Evolutionary conservation across 345 rosid species (phyloP).

Genomic region (Jatropha curcas): DNA sequence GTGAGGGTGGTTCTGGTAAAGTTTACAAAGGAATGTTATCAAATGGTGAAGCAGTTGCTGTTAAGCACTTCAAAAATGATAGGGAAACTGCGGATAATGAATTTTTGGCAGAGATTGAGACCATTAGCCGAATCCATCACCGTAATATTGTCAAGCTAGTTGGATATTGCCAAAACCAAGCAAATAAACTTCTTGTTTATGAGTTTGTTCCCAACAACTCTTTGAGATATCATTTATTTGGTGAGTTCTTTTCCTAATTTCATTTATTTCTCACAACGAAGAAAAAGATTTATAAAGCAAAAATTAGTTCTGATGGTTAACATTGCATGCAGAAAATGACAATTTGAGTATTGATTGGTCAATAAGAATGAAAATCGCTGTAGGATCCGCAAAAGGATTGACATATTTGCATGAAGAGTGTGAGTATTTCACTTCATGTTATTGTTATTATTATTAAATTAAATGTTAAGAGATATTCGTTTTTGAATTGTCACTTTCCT

Average conservation of each 20-base stretch:
- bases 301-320: background rate
- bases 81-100: conserved; percentile 18
- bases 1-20: conserved; percentile 25
- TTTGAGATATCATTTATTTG: conserved; percentile 25
- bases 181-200: conserved; percentile 20
- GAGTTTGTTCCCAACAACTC: conserved; percentile 21
- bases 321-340: conserved; percentile 50
- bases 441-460: background rate
- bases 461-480: too few species aligned
- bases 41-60: conserved; percentile 19
- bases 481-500: too few species aligned
- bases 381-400: conserved; percentile 20
- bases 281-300: too few species aligned
- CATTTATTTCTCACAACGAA: background rate
- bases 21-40: conserved; percentile 22
- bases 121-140: conserved; percentile 23
- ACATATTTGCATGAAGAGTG: conserved; percentile 25
- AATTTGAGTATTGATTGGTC: conserved; percentile 12
- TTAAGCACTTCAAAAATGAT: conserved; percentile 24
- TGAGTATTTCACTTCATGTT: conserved; percentile 11
- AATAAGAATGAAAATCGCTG: conserved; percentile 15
- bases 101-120: conserved; percentile 27
- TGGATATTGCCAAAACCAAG: conserved; percentile 19
- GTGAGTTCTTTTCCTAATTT: conserved; percentile 11
- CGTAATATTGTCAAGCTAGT: conserved; percentile 23